Evolutionary conservation across 805 yeast genomes (phyloP), one percentile per base, ranked within the genome.

Genomic region (Cyberlindnera veronae): DNA sequence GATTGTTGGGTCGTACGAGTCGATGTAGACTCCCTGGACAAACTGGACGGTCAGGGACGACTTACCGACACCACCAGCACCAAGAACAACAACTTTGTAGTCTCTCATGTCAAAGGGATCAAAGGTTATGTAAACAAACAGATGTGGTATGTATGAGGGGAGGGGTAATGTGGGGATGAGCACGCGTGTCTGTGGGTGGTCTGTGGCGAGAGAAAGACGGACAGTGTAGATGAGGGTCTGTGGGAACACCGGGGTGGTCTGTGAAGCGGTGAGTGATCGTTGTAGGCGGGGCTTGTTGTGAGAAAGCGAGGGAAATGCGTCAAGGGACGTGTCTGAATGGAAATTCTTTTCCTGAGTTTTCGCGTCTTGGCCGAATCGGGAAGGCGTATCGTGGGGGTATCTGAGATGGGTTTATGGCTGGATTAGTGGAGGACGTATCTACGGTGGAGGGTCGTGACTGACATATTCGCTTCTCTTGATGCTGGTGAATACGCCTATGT

Each of bases 1-100:
- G 49, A 91, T 93, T 8, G 99, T 93, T 8, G 99, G 98, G 57
- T 91, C 98, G 64, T 91, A 91, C 27, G 88, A 76, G 55, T 91
- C 97, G 40, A 87, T 78, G 61, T 87, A 90, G 3, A 84, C 84
- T 10, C 93, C 93, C 60, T 87, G 95, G 4, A 88, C 95, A 57
- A 84, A 90, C 58, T 88, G 95, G 6, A 88, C 95, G 2, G 96
- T 89, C 29, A 91, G 69, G 29, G 95, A 89, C 18, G 97, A 87
- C 57, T 91, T 91, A 54, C 99, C 99, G 8, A 88, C 96, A 64
- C 97, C 96, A 54, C 97, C 97, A 12, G 96, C 95, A 45, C 99
- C 99, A 43, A 91, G 69, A 15, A 91, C 93, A 14, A 87, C 97
- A 32, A 93, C 69, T 59, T 87, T 88, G 62, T 89, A 89, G 59